A percentile compares a stretch with the other conserved stretches of the same genome.
Evolutionary conservation across 176 grass and related monocot species (phyloP).

Genomic region (Oryza officinalis): DNA sequence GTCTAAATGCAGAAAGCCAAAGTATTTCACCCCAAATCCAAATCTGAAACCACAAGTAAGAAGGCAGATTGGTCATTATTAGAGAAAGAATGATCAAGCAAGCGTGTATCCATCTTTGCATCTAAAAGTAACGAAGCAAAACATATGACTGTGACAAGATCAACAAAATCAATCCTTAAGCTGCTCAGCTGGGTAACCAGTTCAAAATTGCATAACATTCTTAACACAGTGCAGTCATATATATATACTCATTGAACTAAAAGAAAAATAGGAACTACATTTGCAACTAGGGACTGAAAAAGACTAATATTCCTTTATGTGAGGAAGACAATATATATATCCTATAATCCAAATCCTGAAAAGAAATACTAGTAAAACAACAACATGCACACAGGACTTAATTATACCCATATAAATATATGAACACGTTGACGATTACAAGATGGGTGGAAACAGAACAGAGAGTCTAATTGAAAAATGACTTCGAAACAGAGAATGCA

Average conservation of each 20-base stretch:
- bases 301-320: not conserved
- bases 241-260: no score
- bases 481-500: no score
- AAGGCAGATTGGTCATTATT: constrained; percentile 24
- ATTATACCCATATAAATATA: not conserved
- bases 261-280: no score
- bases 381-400: not conserved
- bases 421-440: no score
- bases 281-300: no score
- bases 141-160: not conserved
- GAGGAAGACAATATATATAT: not conserved
- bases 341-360: not conserved
- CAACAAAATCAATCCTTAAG: constrained; percentile 7
- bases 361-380: not conserved
- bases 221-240: not conserved
- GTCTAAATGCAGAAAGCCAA: constrained; percentile 54
- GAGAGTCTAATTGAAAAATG: no score
- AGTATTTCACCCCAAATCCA: constrained; percentile 65
- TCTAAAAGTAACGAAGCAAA: not conserved
- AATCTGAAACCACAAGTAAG: constrained; percentile 40
- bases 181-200: not conserved
- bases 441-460: no score
- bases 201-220: not conserved
- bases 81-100: not conserved
- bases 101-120: not conserved